Evolutionary conservation across 75 land plant species (phyloP).

Genomic region (Cupressus sempervirens): DNA sequence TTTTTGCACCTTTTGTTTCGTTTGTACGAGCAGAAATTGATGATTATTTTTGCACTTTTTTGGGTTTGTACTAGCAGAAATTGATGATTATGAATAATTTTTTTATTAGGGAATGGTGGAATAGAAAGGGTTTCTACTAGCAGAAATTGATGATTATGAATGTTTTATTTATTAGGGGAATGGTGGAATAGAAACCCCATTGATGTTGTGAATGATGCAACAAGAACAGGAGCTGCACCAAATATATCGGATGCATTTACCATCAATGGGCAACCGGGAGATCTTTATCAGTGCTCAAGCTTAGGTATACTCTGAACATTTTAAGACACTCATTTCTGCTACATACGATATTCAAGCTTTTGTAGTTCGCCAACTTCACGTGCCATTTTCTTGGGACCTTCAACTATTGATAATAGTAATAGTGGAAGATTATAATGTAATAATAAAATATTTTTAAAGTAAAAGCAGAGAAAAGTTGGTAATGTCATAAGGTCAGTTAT

Average conservation of each 20-base stretch:
- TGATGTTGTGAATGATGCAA: constrained; percentile 21
- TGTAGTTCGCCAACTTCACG: background rate
- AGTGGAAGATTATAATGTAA: background rate
- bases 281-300: constrained; percentile 30
- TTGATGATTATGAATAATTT: no score
- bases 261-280: constrained; percentile 45
- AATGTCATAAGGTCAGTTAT: no score
- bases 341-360: background rate
- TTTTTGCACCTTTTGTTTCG: no score
- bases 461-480: no score
- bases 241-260: constrained; percentile 41
- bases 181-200: constrained; percentile 39
- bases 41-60: no score
- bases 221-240: constrained; percentile 22
- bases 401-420: background rate
- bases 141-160: no score
- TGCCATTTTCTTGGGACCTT: no score
- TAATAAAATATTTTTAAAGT: background rate
- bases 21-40: no score
- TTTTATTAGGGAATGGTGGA: constrained; percentile 46
- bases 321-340: background rate
- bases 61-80: no score
- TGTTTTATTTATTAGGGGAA: constrained; percentile 23
- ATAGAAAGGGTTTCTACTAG: constrained; percentile 5
- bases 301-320: background rate